Base-by-base conservation (phyloP, 2,329 filamentous ascomycete species). In the Thelonectria olida region DNA sequence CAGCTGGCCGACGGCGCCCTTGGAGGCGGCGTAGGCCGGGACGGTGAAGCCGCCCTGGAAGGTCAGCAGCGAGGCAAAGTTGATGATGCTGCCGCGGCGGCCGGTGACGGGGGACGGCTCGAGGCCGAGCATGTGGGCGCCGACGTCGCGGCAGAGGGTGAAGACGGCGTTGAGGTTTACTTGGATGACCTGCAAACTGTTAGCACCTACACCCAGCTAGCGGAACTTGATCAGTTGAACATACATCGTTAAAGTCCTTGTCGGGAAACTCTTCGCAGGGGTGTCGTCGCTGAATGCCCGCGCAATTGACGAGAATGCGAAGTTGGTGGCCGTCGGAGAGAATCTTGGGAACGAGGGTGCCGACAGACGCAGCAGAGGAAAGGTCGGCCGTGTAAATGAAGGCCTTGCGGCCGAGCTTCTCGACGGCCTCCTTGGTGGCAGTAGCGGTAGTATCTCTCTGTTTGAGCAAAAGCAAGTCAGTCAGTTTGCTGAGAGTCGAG, bases 31-130 rank as follows among this genome's bases (percentile, higher is more conserved):
- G 74, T 97, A 97, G 1, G 93, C 93, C 0, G 93, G 93, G 1
- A 97, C 92, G 0, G 91, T 97, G 67, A 97, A 83, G 1, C 93
- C 93, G 55, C 94, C 94, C 75, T 97, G 92, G 83, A 95, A 95
- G 47, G 88, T 88, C 36, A 97, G 84, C 39, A 97, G 85, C 12
- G 88, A 92, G 10, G 90, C 93, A 57, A 96, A 88, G 79, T 97
- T 97, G 81, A 97, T 90, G 79, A 97, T 90, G 72, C 84, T 85
- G 22, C 91, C 91, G 60, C 85, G 81, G 38, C 89, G 85, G 52
- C 84, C 84, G 4, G 82, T 84, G 25, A 79, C 69, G 8, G 77
- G 68, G 0, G 80, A 81, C 1, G 80, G 78, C 6, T 78, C 73
- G 13, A 89, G 85, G 2, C 77, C 74, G 25, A 96, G 87, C 87